phyloP scores from a whole-genome alignment of 2,329 filamentous ascomycete genomes.

The Stachybotrys echinatus region DNA sequence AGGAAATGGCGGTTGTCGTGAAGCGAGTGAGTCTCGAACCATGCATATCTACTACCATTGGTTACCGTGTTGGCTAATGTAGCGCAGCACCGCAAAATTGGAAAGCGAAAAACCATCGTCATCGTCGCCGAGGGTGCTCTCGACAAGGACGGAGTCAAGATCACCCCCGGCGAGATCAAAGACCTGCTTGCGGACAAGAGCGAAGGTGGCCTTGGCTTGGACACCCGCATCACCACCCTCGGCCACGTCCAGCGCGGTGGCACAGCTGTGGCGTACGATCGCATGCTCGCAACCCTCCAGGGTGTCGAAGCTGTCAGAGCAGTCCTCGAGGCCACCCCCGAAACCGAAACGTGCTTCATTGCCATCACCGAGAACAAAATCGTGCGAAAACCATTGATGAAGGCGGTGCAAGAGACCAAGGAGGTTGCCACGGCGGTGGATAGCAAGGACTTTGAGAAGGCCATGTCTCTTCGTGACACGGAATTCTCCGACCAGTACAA shows the following conservation, averaged over 20 bases:
- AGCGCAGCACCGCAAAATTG: constrained; percentile 70
- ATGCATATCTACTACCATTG: background rate
- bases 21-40: constrained; percentile 47
- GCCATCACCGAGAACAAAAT: constrained; percentile 98
- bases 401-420: constrained; percentile 83
- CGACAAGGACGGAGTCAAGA: constrained; percentile 77
- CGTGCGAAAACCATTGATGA: constrained; percentile 78
- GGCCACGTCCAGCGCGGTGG: constrained; percentile 98
- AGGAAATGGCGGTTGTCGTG: constrained; percentile 79
- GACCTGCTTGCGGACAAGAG: constrained; percentile 75
- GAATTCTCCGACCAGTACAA: constrained; percentile 92
- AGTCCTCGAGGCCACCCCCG: constrained; percentile 81
- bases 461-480: constrained; percentile 83
- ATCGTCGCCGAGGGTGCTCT: constrained; percentile 95
- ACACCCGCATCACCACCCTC: constrained; percentile 90
- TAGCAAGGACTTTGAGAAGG: constrained; percentile 76
- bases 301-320: constrained; percentile 92
- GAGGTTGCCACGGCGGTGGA: constrained; percentile 78
- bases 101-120: constrained; percentile 96
- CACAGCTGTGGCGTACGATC: constrained; percentile 86
- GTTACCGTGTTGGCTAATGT: background rate
- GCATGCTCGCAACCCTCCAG: constrained; percentile 87
- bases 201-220: constrained; percentile 63
- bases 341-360: constrained; percentile 89
- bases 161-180: constrained; percentile 76